A percentile compares a stretch with the other conserved stretches of the same genome.
phyloP scores from a whole-genome alignment of 2,329 filamentous ascomycete genomes.

The Aspergillus fumigatus region DNA sequence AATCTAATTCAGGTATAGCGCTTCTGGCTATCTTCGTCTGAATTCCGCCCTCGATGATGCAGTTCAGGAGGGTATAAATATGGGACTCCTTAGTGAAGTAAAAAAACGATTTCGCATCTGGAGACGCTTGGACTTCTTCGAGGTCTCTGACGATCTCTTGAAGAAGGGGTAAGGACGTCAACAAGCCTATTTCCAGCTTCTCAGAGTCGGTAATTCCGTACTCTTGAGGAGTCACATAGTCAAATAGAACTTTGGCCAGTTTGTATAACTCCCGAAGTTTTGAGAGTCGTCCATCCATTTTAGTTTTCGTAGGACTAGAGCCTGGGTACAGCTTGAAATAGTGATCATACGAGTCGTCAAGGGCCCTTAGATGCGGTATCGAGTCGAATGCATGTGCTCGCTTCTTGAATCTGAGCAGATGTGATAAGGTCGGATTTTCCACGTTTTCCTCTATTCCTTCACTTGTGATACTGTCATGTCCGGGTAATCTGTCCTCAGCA shows the following conservation, averaged over 20 bases:
- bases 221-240: slow-evolving; percentile 97
- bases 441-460: slow-evolving; percentile 28
- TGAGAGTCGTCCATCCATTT: slow-evolving; percentile 77
- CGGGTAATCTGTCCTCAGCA: slow-evolving; percentile 16
- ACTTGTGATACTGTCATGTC: slow-evolving; percentile 14
- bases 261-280: slow-evolving; percentile 91
- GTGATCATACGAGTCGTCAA: slow-evolving; percentile 56
- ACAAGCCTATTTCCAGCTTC: slow-evolving; percentile 95
- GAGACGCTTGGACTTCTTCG: slow-evolving; percentile 93
- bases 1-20: slow-evolving; percentile 94
- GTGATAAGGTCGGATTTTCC: slow-evolving; percentile 32
- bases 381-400: slow-evolving; percentile 46
- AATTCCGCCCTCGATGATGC: slow-evolving; percentile 93
- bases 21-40: slow-evolving; percentile 95
- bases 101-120: slow-evolving; percentile 92
- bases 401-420: slow-evolving; percentile 48
- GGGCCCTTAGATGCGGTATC: slow-evolving; percentile 39
- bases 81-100: slow-evolving; percentile 99
- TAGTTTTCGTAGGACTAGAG: slow-evolving; percentile 67
- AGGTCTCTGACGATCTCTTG: slow-evolving; percentile 96
- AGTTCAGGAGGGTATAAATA: slow-evolving; percentile 96
- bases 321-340: slow-evolving; percentile 92
- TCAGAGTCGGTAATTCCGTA: slow-evolving; percentile 94
- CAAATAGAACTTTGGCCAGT: slow-evolving; percentile 89
- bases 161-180: slow-evolving; percentile 87